Evolutionary conservation across 768 basidiomycete species (phyloP).

Genomic region (Serendipita sp.): DNA sequence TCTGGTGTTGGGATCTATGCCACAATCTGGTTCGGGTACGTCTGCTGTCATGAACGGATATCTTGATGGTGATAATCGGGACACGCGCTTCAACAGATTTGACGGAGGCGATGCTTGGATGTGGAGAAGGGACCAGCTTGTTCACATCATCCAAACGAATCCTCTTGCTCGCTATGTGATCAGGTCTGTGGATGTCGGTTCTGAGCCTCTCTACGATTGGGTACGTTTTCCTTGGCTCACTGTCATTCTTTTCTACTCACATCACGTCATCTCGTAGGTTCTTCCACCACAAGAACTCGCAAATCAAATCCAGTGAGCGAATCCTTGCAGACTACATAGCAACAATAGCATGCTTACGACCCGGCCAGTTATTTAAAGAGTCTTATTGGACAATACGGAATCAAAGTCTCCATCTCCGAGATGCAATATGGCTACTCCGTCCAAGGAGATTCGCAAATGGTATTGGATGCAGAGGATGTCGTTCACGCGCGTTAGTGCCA

Average conservation of each 20-base stretch:
- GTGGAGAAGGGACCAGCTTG: background rate
- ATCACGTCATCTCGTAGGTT: background rate
- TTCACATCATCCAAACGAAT: conserved; percentile 2
- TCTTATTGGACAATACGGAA: conserved; percentile 8
- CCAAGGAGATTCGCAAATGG: conserved; percentile 7
- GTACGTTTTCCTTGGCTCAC: background rate
- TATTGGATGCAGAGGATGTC: conserved; percentile 13
- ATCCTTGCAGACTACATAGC: background rate
- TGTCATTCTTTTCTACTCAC: background rate
- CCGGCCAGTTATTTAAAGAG: conserved; percentile 9
- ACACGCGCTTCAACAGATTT: too few relatives aligned
- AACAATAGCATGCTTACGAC: background rate
- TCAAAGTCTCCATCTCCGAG: conserved; percentile 14
- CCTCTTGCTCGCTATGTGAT: conserved; percentile 9
- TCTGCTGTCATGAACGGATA: background rate
- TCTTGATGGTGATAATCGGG: background rate
- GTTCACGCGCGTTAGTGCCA: conserved; percentile 11
- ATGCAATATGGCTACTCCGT: conserved; percentile 12
- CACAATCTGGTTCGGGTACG: conserved; percentile 4
- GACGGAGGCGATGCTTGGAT: conserved; percentile 2
- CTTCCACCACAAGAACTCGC: background rate
- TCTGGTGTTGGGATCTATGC: conserved; percentile 7
- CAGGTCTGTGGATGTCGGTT: conserved; percentile 7
- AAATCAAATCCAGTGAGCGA: background rate
- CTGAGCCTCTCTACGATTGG: background rate